Base-by-base conservation (phyloP, 495 filamentous ascomycete genomes). In the Thozetella sp. region DNA sequence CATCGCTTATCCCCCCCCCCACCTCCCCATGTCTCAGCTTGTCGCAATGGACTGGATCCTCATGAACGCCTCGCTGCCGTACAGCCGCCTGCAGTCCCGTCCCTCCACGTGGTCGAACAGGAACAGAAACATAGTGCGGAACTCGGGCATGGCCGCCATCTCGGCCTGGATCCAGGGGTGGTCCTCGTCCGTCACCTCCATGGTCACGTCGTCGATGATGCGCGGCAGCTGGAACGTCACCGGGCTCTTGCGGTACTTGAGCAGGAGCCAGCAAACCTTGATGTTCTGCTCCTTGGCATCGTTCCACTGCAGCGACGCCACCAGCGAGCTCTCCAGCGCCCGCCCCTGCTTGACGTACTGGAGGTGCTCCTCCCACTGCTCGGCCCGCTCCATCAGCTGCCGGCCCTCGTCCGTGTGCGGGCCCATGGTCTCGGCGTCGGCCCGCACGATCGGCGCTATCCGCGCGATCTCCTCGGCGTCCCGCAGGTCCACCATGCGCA, bases 191-290 rank as follows among this genome's bases (percentile, higher is more conserved):
- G 43, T 48, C 11, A 48, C 20, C 43, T 48, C 43, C 43, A 48
- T 19, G 43, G 6, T 20, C 43, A 48, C 10, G 43, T 48, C 43
- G 43, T 48, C 43, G 43, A 48, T 48, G 43, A 48, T 48, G 43
- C 43, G 43, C 43, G 43, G 43, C 43, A 48, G 43, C 43, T 48
- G 43, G 43, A 48, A 48, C 4, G 43, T 20, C 43, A 48, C 43
- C 11, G 43, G 43, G 43, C 43, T 48, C 43, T 48, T 48, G 43
- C 43, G 43, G 43, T 48, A 48, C n/a, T 48, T 48, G 9, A 48
- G 43, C 43, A 48, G 43, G 11, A 48, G 43, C 43, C 43, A 48
- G 43, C n/a, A 48, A 48, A n/a, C 43, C 43, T 48, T 48, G 43
- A 48, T 15, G 43, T 9, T 48, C 43, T 48, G 9, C 43, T 48